These are phyloP conservation scores for Alnus glutinosa DNA, from an alignment of 306 rosid species.

Conservation along the genomic window DNA sequence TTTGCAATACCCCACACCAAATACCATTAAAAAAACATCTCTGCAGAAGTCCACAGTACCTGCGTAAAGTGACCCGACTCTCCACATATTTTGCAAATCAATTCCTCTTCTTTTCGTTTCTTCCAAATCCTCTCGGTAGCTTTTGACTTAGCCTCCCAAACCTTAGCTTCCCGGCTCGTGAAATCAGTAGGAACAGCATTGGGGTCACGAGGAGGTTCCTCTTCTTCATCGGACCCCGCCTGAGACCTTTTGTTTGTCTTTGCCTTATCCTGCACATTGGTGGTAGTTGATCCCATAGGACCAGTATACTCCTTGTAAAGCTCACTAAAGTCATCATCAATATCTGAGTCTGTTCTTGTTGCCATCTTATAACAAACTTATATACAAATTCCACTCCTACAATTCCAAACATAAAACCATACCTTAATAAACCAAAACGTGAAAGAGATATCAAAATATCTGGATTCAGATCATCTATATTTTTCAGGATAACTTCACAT, in stretches of 20 bases:
- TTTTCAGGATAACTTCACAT: not conserved
- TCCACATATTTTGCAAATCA: slow-evolving; percentile 96
- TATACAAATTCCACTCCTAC: slow-evolving; percentile 32
- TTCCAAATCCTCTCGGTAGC: slow-evolving; percentile 99
- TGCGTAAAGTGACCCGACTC: slow-evolving; percentile 97
- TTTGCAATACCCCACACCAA: not conserved
- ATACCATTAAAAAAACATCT: slow-evolving; percentile 10
- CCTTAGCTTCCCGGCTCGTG: slow-evolving; percentile 98
- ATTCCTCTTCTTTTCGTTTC: slow-evolving; percentile 97
- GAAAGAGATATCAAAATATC: not conserved
- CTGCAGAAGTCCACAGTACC: slow-evolving; percentile 42
- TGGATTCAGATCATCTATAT: not conserved
- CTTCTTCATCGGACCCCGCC: slow-evolving; percentile 83
- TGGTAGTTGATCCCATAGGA: slow-evolving; percentile 55
- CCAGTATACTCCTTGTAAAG: slow-evolving; percentile 99
- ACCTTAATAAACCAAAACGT: slow-evolving; percentile 15
- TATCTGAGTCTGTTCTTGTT: slow-evolving; percentile 66
- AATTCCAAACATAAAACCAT: slow-evolving; percentile 14
- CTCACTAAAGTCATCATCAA: slow-evolving; percentile 84
- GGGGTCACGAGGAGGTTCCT: slow-evolving; percentile 74
- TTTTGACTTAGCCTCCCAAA: slow-evolving; percentile 99
- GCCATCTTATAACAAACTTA: slow-evolving; percentile 49
- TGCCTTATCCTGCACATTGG: slow-evolving; percentile 50
- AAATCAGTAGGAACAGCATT: slow-evolving; percentile 98
- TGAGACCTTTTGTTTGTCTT: slow-evolving; percentile 72